Conservation (phyloP, 345 rosid species). For the Populus euphratica region DNA sequence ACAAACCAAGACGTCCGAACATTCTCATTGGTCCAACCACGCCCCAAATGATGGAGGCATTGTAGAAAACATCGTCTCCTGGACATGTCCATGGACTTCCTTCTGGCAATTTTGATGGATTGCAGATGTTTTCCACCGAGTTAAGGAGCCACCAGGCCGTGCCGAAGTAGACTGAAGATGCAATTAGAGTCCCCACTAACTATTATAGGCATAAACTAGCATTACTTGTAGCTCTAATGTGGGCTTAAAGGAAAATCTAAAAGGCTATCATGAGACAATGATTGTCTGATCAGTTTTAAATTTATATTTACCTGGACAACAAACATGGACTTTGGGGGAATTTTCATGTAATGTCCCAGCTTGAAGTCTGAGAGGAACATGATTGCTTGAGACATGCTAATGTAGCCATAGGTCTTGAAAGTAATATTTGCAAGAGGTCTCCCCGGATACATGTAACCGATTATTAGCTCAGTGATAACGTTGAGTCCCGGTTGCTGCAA, state of each 20-base stretch:
- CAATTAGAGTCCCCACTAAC: conserved; percentile 41
- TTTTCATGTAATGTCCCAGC: conserved; percentile 60
- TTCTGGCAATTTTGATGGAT: conserved; percentile 25
- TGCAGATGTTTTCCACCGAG: conserved; percentile 37
- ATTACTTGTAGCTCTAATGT: not conserved
- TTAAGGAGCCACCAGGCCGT: conserved; percentile 55
- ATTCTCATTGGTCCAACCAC: conserved; percentile 46
- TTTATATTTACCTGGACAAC: conserved; percentile 39
- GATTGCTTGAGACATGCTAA: conserved; percentile 44
- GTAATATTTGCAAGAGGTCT: conserved; percentile 49
- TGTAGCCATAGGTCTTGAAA: conserved; percentile 48
- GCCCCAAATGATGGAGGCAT: conserved; percentile 62
- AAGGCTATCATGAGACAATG: not conserved
- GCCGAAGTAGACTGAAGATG: conserved; percentile 43
- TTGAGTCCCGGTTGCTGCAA: conserved; percentile 45
- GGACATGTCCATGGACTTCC: conserved; percentile 66
- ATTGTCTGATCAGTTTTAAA: no score
- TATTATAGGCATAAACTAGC: not conserved
- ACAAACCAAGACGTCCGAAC: conserved; percentile 43
- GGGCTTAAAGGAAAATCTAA: not conserved
- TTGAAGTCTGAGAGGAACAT: conserved; percentile 51
- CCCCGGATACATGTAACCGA: conserved; percentile 57
- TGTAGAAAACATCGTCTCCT: conserved; percentile 41
- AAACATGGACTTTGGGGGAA: conserved; percentile 58
- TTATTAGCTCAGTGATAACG: conserved; percentile 48